Evolutionary conservation across 1,284 basidiomycete species (phyloP).

Genomic region (Albatrellus sp.): DNA sequence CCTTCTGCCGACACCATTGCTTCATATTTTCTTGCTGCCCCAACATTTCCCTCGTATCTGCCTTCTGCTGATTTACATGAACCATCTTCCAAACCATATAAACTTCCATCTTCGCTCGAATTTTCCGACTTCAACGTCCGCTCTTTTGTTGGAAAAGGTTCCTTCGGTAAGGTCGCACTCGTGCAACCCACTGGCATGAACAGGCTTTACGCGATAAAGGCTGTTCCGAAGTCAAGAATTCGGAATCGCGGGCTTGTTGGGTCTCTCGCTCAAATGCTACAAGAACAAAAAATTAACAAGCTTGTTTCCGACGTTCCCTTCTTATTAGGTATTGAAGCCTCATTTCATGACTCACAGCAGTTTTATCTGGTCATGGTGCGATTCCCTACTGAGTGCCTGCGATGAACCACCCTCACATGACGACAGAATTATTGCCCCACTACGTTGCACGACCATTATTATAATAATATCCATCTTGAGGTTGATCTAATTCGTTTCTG

Average conservation of each 20-base stretch:
- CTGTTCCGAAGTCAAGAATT: not conserved
- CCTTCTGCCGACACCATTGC: too few species aligned
- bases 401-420: not conserved
- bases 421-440: slow-evolving; percentile 9
- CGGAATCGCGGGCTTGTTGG: not conserved
- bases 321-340: not conserved
- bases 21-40: too few species aligned
- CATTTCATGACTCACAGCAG: slow-evolving; percentile 7
- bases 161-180: slow-evolving; percentile 2
- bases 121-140: not conserved
- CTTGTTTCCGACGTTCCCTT: not conserved
- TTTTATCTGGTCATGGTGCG: slow-evolving; percentile 9
- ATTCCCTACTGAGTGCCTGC: not conserved
- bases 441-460: not conserved
- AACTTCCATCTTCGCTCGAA: not conserved
- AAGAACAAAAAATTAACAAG: not conserved
- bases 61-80: not conserved
- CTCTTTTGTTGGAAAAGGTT: not conserved
- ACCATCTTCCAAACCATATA: not conserved
- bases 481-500: slow-evolving; percentile 3
- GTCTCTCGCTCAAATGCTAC: not conserved
- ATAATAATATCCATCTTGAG: not conserved
- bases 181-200: not conserved
- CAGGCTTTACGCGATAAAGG: not conserved
- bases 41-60: not conserved